phyloP scores from a whole-genome alignment of 495 filamentous ascomycete species.

The Penicillium salamii region DNA sequence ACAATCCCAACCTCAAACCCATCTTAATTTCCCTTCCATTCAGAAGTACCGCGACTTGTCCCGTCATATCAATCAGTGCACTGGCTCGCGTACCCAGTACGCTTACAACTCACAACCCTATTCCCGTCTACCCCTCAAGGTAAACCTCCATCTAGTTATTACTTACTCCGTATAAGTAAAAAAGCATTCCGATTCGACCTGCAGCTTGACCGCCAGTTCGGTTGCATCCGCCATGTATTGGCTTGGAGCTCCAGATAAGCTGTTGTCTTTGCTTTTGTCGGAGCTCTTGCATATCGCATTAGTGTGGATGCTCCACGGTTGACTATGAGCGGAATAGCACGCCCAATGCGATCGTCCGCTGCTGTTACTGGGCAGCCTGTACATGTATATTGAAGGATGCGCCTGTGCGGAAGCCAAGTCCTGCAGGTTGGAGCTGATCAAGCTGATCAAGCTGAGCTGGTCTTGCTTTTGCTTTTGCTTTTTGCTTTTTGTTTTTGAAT shows the following conservation, averaged over 20 bases:
- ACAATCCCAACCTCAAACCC: neutral
- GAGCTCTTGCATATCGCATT: neutral
- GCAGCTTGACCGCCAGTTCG: conserved; percentile 10
- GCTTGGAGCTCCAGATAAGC: conserved; percentile 7
- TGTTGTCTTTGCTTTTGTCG: neutral
- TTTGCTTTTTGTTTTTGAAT: neutral
- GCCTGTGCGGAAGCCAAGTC: conserved; percentile 5
- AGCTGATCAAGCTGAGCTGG: conserved; percentile 4
- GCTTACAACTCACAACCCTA: too few species aligned
- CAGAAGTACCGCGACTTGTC: too few species aligned
- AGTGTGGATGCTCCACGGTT: neutral
- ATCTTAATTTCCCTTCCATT: conserved; percentile 2
- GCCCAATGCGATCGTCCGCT: neutral
- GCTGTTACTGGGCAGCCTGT: neutral
- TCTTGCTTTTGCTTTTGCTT: neutral
- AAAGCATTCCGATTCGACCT: conserved; percentile 2
- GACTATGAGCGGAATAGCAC: neutral
- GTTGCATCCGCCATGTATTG: neutral
- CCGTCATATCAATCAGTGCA: neutral
- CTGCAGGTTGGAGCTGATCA: conserved; percentile 5
- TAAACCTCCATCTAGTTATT: neutral
- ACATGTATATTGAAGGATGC: conserved; percentile 1
- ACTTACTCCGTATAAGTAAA: too few species aligned
- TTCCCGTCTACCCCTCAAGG: too few species aligned
- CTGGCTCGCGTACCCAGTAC: neutral